phyloP scores from a whole-genome alignment of 169 alveolate genomes.

The Ichthyophthirius multifiliis region DNA sequence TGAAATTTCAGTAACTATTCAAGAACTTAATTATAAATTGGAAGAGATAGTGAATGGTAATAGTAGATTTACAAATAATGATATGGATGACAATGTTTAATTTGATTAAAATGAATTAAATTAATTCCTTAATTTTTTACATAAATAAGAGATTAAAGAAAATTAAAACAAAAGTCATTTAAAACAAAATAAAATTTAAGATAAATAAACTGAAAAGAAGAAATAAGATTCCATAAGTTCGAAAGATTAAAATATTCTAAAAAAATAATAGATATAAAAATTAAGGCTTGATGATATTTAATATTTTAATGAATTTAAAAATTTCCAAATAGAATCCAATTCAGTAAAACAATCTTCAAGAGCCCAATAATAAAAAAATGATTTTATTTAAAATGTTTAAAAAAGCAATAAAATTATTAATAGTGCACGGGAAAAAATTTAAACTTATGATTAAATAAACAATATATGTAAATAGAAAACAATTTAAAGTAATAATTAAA shows the following conservation, averaged over 20 bases:
- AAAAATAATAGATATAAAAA: not conserved
- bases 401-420: not conserved
- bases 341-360: not conserved
- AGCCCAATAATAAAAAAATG: too few relatives aligned
- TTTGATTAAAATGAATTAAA: not conserved
- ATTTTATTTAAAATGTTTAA: not conserved
- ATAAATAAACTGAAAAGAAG: not conserved
- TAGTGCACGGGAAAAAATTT: not conserved
- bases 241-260: not conserved
- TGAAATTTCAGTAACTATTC: not conserved
- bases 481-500: not conserved
- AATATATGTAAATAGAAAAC: not conserved
- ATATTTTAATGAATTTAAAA: not conserved
- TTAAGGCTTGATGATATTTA: not conserved
- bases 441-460: too few relatives aligned
- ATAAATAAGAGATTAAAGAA: not conserved
- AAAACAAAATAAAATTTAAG: not conserved
- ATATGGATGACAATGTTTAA: not conserved
- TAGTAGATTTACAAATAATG: not conserved
- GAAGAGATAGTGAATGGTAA: constrained; percentile 1
- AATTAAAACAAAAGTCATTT: not conserved
- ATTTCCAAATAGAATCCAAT: not conserved
- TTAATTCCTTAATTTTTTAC: not conserved
- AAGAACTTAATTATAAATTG: not conserved
- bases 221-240: not conserved